Base-by-base conservation (phyloP, 257 asterid genomes). In the Rehmannia glutinosa region DNA sequence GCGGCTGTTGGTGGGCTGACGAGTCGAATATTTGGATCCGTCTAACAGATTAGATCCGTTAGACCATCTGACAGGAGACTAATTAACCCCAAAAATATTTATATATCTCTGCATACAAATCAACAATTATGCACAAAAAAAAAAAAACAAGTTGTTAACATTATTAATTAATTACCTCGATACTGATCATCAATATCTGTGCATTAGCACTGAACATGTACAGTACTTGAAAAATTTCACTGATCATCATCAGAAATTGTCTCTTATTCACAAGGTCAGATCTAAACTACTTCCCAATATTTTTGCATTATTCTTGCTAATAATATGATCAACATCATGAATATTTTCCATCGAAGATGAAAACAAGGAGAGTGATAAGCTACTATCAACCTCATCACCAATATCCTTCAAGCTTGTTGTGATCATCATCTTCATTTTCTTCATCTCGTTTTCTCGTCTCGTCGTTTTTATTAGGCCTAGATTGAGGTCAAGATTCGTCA, bases 191-290 rank as follows among this genome's bases (percentile, higher is more conserved):
- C n/a, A n/a, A n/a, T 54, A 80, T 80, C 53, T 61, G 71, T 64
- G 73, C 75, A 64, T 71, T 67, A 75, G 81, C 82, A 78, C 17
- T 62, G 78, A 81, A 75, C 74, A 54, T 4, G 8, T n/a, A n/a
- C n/a, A 21, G 76, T 87, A 80, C 84, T 78, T 78, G 84, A n/a
- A 74, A 68, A 76, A 91, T 88, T 93, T 88, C 93, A 91, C 93
- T n/a, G n/a, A n/a, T n/a, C n/a, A n/a, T n/a, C n/a, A n/a, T 88
- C 78, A 78, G 77, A 62, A 71, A 41, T 79, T 85, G 87, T 86
- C 82, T 70, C 71, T 78, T n/a, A n/a, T 81, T 91, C 96, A 91
- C 80, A 91, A 78, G 72, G 91, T 84, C 89, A 91, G 87, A 86
- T 86, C 95, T 72, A 86, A 82, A 66, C 71, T 70, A 79, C 39